Evolutionary conservation across 176 grass and related monocot species (phyloP), one percentile per base, ranked within the genome.

Genomic region (Dendrocalamus sinicus): DNA sequence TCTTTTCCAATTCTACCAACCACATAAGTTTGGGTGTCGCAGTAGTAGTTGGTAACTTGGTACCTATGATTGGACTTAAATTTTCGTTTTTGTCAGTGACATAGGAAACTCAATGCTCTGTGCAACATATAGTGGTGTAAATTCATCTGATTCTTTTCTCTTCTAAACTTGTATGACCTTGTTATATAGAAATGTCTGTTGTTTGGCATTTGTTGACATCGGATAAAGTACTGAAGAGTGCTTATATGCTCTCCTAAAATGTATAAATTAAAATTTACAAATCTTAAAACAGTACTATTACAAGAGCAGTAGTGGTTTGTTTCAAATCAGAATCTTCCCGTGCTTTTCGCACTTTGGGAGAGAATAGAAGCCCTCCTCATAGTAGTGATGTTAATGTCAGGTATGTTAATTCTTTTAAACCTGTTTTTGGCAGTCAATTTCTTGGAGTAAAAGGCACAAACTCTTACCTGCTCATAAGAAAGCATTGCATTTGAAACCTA

Each of bases 391-490:
- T 65, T 69, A 37, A 75, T 75, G 39, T 32, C 82, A 37, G 19
- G 12, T n/a, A 43, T 87, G 37, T 22, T 57, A 39, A 66, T 19
- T 75, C 16, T 57, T 76, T 30, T 45, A 16, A 43, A 19, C 16
- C 41, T 55, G 32, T 76, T 69, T 74, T 48, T 80, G 14, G 16
- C 51, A 80, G 51, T 78, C 83, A 87, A 81, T 87, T 35, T 78
- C 59, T 89, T 91, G 57, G 8, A 70, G 67, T 67, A 71, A 70
- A 94, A 90, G 83, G 41, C 52, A 35, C 52, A 51, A 73, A 89
- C 67, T 67, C 69, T 79, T 80, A 87, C 88, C 75, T 91, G 58
- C 82, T 88, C 57, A 57, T 54, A 67, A n/a, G 75, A 82, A 90
- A 90, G 53, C 14, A 44, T 86, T 55, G 65, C 76, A 82, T 75